These are phyloP conservation scores for Trypanosoma grayi DNA, from an alignment of 208 protist species.

Conservation along the genomic window DNA sequence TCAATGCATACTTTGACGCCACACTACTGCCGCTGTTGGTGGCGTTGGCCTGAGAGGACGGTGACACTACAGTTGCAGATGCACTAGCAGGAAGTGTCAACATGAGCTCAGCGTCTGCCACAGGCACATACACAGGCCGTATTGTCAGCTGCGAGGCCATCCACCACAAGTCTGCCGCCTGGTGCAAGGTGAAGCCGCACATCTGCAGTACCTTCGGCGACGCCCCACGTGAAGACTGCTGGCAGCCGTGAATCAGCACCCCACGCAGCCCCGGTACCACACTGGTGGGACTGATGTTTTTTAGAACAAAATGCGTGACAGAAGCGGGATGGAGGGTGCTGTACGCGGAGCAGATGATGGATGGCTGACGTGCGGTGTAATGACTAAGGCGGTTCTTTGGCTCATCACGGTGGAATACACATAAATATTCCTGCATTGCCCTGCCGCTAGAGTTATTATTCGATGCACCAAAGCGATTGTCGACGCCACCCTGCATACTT, in stretches of 20 bases:
- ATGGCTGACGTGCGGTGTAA: slow-evolving; percentile 48
- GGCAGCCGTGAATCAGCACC: slow-evolving; percentile 61
- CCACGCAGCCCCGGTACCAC: slow-evolving; percentile 50
- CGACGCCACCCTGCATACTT: not conserved
- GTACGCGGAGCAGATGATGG: slow-evolving; percentile 65
- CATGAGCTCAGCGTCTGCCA: not conserved
- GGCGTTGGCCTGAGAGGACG: not conserved
- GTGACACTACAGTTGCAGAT: not conserved
- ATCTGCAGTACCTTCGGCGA: slow-evolving; percentile 27
- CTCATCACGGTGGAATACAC: slow-evolving; percentile 78
- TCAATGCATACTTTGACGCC: slow-evolving; percentile 12
- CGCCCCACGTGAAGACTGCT: slow-evolving; percentile 17
- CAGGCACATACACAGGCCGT: slow-evolving; percentile 50
- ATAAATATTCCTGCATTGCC: slow-evolving; percentile 57
- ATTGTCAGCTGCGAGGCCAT: slow-evolving; percentile 69
- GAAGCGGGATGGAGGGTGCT: slow-evolving; percentile 38
- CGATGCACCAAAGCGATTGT: not conserved
- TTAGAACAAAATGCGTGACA: slow-evolving; percentile 49
- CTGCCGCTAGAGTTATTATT: not conserved
- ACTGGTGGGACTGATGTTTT: slow-evolving; percentile 43
- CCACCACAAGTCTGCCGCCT: slow-evolving; percentile 68
- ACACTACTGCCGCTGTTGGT: not conserved
- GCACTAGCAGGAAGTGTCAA: slow-evolving; percentile 3
- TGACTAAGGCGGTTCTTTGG: slow-evolving; percentile 51
- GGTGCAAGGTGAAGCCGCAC: slow-evolving; percentile 35